Evolutionary conservation across 23 red algal species (phyloP), one percentile per base, ranked within the genome.

Genomic region (Gracilaria gracilis): DNA sequence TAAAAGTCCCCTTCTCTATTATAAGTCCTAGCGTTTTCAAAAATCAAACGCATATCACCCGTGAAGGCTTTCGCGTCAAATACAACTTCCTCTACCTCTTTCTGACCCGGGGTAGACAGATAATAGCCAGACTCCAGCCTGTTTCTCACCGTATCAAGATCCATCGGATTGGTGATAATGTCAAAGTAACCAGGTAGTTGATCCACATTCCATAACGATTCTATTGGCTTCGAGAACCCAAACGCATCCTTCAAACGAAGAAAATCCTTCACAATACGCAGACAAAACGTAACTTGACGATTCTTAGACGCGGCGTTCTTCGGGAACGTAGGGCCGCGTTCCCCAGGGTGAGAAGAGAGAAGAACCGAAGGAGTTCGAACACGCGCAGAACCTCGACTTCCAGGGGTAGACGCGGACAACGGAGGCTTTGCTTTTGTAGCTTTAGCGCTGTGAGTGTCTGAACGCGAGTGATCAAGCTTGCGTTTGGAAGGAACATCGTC

Each of bases 151-250:
- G 97, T 99, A 11, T 93, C 90, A 31, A 99, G 51, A 71, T 99
- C 97, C 97, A 99, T 99, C 11, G 93, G 94, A 19, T 81, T 85
- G 44, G 87, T 91, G 31, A 99, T 80, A 21, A 96, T 94, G 50
- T 99, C 91, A 75, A 94, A 95, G 74, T 99, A 99, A 34, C 94
- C 97, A 14, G 97, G 97, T 25, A 99, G 59, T 61, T 88, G 77
- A 44, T 99, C 97, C n/a, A 76, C 42, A 16, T 79, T 36, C 91
- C 94, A 99, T 21, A 99, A 75, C 39, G 95, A 62, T 35, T 92
- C 86, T 59, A 99, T 90, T 38, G 97, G 97, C 42, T 90, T 86
- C 32, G 91, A 92, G 87, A 99, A 99, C 13, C 50, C 76, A 84
- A 75, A 81, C 34, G 58, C 75, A 46, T 96, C 94, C 72, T 96